Evolutionary conservation across 2,329 filamentous ascomycete genomes (phyloP), one percentile per base, ranked within the genome.

Genomic region (Stagonosporopsis vannaccii): DNA sequence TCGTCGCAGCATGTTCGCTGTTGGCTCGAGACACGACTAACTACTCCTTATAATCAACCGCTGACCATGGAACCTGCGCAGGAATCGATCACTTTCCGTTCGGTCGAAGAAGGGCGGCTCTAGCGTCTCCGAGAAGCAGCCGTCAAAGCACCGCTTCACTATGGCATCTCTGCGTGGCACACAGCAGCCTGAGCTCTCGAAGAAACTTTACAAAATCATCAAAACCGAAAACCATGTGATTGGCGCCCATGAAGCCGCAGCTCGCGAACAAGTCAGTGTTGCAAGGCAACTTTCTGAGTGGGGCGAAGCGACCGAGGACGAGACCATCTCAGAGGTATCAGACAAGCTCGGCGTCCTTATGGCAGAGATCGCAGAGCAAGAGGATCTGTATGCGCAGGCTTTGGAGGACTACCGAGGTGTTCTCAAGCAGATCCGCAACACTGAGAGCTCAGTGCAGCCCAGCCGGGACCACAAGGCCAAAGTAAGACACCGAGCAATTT

Each of bases 301-400:
- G 95, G 95, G 95, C 55, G 93, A 98, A 79, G 86, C 90, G 58
- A 97, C 93, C 2, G 85, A 87, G 49, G 95, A 99, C 71, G 92
- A 96, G 59, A 87, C 88, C 47, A 83, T 98, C 69, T 92, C 87
- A 48, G 95, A 98, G 73, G 85, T 99, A 66, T 92, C 90, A 56
- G 95, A 98, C 83, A 99, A 99, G 83, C 84, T 99, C 48, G 95
- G 92, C 47, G 94, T 98, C 35, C 81, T 99, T 68, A 82, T 99
- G 58, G 90, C 90, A 20, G 95, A 98, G 81, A 87, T 99, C 59
- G 95, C 92, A 48, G 92, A 97, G 78, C 92, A 96, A 77, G 95
- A 99, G 76, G 93, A 97, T 65, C 73, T 83, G 41, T 98, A 93
- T 76, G 91, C 93, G 4, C 89, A 94, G 76, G 88, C 88, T 44